Percentiles rank a stretch among this genome's conserved stretches.
Evolutionary conservation across 1,284 basidiomycete genomes (phyloP).

Genomic region (Mycena sp.): DNA sequence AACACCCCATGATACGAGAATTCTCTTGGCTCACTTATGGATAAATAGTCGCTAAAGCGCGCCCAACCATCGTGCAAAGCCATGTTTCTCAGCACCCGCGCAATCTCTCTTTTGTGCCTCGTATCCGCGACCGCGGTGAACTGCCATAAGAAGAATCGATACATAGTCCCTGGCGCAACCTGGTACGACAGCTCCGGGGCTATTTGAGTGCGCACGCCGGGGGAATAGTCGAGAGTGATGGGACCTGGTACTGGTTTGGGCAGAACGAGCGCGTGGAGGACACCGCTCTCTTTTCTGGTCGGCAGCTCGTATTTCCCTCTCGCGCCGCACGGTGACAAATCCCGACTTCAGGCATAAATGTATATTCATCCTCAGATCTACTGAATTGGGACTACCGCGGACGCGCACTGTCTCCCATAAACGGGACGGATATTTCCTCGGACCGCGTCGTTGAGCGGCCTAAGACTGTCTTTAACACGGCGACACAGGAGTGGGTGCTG

Average conservation of each 20-base stretch:
- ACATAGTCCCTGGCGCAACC: constrained; percentile 37
- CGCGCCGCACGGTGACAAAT: constrained; percentile 27
- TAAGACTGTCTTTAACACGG: constrained; percentile 36
- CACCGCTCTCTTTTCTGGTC: constrained; percentile 31
- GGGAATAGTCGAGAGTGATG: constrained; percentile 32
- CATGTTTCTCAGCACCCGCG: background rate
- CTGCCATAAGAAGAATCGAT: constrained; percentile 34
- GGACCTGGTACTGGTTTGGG: constrained; percentile 27
- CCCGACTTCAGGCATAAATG: constrained; percentile 33
- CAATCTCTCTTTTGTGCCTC: background rate
- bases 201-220: constrained; percentile 36
- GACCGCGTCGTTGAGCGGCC: constrained; percentile 38
- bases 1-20: no score
- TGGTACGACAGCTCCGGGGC: constrained; percentile 39
- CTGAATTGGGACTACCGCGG: constrained; percentile 40
- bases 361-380: constrained; percentile 37
- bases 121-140: background rate
- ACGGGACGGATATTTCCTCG: constrained; percentile 35
- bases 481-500: constrained; percentile 35
- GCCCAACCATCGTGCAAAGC: no score
- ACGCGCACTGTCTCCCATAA: constrained; percentile 35
- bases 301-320: constrained; percentile 1
- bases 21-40: no score
- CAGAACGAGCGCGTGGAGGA: constrained; percentile 35
- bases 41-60: no score